Percentiles rank a stretch among this genome's conserved stretches.
Conservation (phyloP, 192 early-diverging fungal species). For the Podila epigama region DNA sequence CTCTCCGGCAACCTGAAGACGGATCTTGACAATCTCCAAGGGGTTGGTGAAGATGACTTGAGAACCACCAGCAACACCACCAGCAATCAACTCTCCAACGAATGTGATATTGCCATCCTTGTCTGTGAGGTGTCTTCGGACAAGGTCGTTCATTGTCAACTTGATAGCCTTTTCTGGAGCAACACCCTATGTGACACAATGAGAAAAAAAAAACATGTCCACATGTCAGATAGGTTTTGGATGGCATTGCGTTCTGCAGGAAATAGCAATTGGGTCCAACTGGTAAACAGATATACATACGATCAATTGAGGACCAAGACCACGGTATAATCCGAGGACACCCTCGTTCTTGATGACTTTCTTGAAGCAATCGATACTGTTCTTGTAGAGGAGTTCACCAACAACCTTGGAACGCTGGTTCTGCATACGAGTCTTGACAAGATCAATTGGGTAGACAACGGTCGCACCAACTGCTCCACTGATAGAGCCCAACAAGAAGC, state of each 20-base stretch:
- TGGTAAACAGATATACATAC: conserved; percentile 46
- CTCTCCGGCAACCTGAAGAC: conserved; percentile 90
- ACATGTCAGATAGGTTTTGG: not conserved
- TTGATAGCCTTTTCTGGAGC: conserved; percentile 99
- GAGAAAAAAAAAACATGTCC: not conserved
- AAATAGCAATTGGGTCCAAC: too few relatives aligned
- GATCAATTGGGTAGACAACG: conserved; percentile 95
- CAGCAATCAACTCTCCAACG: conserved; percentile 84
- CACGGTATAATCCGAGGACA: conserved; percentile 88
- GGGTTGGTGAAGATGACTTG: conserved; percentile 97
- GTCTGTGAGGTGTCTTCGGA: conserved; percentile 73
- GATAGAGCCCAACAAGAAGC: conserved; percentile 83
- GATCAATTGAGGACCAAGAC: conserved; percentile 91
- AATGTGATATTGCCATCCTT: conserved; percentile 78
- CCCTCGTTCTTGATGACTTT: conserved; percentile 95
- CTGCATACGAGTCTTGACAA: conserved; percentile 99
- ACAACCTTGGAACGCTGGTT: conserved; percentile 93
- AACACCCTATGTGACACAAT: conserved; percentile 66
- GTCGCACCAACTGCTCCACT: conserved; percentile 95
- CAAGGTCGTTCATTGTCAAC: conserved; percentile 94
- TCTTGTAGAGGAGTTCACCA: conserved; percentile 93
- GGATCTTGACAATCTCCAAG: conserved; percentile 98
- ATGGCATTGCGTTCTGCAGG: not conserved
- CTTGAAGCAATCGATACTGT: conserved; percentile 94
- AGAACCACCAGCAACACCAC: conserved; percentile 84